phyloP scores from a whole-genome alignment of 331 rosid species.

The Quercus phellos region DNA sequence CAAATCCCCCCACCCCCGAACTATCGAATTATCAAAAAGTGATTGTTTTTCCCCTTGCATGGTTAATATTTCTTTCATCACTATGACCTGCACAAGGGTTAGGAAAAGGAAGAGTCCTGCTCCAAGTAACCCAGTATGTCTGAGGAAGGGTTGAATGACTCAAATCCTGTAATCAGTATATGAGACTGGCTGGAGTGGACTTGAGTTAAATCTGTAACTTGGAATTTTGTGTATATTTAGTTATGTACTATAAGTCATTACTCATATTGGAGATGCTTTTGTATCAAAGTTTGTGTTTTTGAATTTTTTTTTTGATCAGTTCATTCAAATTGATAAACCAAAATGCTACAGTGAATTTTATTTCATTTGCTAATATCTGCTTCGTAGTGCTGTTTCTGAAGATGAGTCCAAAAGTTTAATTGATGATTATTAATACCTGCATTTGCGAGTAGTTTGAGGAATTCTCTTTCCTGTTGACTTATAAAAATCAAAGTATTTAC shows the following conservation, averaged over 20 bases:
- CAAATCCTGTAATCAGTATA: not conserved
- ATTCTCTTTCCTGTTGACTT: not conserved
- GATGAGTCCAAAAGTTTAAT: not conserved
- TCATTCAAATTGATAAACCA: not conserved
- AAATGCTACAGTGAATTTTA: not conserved
- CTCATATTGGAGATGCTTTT: not conserved
- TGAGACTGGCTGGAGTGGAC: not conserved
- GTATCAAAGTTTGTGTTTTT: not conserved
- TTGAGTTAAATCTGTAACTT: not conserved
- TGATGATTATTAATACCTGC: not conserved
- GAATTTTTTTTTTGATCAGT: not conserved
- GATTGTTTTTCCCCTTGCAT: not conserved
- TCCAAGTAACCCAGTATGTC: not conserved
- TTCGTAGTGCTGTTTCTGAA: not conserved
- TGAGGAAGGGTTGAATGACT: not conserved
- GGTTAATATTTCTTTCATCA: not conserved
- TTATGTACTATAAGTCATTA: not conserved
- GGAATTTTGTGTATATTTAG: not conserved
- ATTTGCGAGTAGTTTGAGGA: not conserved
- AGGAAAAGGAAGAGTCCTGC: not conserved
- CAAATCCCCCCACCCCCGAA: no score
- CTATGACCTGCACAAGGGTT: not conserved
- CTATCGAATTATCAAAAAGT: not conserved
- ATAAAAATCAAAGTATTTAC: no score
- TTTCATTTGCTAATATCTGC: constrained; percentile 1